These are phyloP conservation scores for Ilex asprella DNA, from an alignment of 257 asterid species.

Conservation along the genomic window DNA sequence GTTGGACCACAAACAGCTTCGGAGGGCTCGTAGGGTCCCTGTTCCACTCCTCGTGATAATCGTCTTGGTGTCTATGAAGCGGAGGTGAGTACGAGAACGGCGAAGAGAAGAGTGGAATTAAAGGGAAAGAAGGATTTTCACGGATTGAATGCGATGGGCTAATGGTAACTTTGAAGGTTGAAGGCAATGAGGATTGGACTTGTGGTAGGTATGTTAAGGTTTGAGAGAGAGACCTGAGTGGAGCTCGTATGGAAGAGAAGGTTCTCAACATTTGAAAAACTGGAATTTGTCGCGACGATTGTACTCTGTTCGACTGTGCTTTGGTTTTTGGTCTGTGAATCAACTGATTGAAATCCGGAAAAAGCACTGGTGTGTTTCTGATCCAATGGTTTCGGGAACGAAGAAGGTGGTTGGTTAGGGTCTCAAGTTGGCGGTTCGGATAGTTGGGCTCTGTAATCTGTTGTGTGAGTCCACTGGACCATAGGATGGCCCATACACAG, in stretches of 20 bases:
- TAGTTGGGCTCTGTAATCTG: too few species aligned
- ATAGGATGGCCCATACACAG: too few species aligned
- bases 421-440: too few species aligned
- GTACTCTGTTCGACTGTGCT: too few species aligned
- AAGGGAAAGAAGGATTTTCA: neutral
- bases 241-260: constrained; percentile 13
- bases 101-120: neutral
- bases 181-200: neutral
- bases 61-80: constrained; percentile 18
- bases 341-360: too few species aligned
- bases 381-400: too few species aligned
- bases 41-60: constrained; percentile 28
- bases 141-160: neutral
- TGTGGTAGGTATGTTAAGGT: neutral
- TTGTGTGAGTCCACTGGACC: too few species aligned
- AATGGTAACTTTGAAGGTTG: neutral
- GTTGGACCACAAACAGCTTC: constrained; percentile 78
- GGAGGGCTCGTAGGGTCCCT: constrained; percentile 51
- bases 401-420: too few species aligned
- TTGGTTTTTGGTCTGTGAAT: too few species aligned
- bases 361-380: too few species aligned
- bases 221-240: constrained; percentile 5
- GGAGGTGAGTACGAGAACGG: constrained; percentile 6
- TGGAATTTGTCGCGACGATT: neutral
- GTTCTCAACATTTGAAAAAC: constrained; percentile 14